A percentile compares a stretch with the other conserved stretches of the same genome.
These are phyloP conservation scores for Oxyria digyna DNA, from an alignment of 148 eudicot genomes.

Conservation along the genomic window DNA sequence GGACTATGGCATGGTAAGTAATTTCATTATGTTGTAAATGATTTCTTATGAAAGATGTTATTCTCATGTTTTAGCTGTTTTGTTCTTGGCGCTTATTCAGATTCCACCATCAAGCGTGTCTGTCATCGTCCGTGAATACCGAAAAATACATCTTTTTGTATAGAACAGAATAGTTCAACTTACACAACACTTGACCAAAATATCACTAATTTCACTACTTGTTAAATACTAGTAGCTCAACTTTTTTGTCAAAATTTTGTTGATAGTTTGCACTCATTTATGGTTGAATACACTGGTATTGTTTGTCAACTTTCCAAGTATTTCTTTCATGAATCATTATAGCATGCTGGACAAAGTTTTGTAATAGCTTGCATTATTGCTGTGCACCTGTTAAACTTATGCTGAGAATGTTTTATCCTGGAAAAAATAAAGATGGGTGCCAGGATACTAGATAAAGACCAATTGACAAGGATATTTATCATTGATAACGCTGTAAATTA, in stretches of 20 bases:
- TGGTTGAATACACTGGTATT: neutral
- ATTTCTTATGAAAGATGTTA: neutral
- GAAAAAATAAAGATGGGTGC: no score
- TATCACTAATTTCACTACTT: neutral
- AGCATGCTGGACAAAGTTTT: neutral
- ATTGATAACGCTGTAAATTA: neutral
- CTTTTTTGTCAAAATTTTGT: neutral
- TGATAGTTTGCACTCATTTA: neutral
- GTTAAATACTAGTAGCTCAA: neutral
- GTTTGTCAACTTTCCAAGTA: neutral
- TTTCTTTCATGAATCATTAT: neutral
- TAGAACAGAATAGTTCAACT: slow-evolving; percentile 11
- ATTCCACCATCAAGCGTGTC: slow-evolving; percentile 86
- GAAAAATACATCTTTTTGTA: slow-evolving; percentile 47
- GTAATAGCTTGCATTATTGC: neutral
- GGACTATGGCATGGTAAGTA: slow-evolving; percentile 86
- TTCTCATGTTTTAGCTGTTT: neutral
- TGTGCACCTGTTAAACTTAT: neutral
- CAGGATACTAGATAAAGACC: no score
- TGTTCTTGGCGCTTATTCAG: slow-evolving; percentile 25
- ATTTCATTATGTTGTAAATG: neutral
- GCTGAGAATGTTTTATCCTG: no score
- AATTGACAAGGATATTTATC: no score
- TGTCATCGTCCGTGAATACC: slow-evolving; percentile 77
- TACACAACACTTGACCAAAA: neutral